phyloP scores from a whole-genome alignment of 2,329 filamentous ascomycete species.

The Dothidotthia symphoricarpi region DNA sequence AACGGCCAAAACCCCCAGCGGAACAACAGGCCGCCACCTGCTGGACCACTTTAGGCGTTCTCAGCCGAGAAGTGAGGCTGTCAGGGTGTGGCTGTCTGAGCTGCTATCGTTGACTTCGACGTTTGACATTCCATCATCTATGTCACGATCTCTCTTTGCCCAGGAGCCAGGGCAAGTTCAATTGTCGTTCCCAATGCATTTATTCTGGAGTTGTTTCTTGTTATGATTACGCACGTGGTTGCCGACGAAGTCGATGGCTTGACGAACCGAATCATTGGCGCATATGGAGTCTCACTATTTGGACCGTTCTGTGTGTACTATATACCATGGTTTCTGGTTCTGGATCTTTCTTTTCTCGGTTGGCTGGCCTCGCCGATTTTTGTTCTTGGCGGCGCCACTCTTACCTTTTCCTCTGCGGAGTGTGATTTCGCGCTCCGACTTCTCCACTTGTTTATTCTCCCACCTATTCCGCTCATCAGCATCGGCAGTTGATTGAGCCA shows the following conservation, averaged over 20 bases:
- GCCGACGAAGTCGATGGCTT: constrained; percentile 38
- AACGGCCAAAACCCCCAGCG: constrained; percentile 38
- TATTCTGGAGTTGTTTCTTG: constrained; percentile 29
- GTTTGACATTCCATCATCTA: constrained; percentile 14
- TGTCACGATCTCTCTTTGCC: constrained; percentile 35
- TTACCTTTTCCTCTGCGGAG: constrained; percentile 2
- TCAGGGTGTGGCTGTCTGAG: constrained; percentile 24
- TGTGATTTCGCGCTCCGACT: constrained; percentile 9
- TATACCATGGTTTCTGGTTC: constrained; percentile 35
- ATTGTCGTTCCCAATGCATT: constrained; percentile 28
- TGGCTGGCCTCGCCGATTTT: constrained; percentile 27
- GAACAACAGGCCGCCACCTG: constrained; percentile 34
- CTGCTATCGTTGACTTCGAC: constrained; percentile 30
- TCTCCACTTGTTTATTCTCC: constrained; percentile 4
- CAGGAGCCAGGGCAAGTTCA: constrained; percentile 22
- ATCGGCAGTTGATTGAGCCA: constrained; percentile 9
- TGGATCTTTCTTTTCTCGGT: constrained; percentile 29
- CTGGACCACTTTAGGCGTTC: constrained; percentile 31
- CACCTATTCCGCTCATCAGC: constrained; percentile 6
- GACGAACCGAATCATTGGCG: constrained; percentile 37
- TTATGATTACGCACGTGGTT: constrained; percentile 31
- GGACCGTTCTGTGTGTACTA: constrained; percentile 39
- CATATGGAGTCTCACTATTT: constrained; percentile 35
- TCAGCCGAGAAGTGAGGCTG: constrained; percentile 9
- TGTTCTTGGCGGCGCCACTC: constrained; percentile 13